A percentile compares a stretch with the other conserved stretches of the same genome.
These are phyloP conservation scores for Waitea zeae DNA, from an alignment of 1,284 basidiomycete species.

Conservation along the genomic window DNA sequence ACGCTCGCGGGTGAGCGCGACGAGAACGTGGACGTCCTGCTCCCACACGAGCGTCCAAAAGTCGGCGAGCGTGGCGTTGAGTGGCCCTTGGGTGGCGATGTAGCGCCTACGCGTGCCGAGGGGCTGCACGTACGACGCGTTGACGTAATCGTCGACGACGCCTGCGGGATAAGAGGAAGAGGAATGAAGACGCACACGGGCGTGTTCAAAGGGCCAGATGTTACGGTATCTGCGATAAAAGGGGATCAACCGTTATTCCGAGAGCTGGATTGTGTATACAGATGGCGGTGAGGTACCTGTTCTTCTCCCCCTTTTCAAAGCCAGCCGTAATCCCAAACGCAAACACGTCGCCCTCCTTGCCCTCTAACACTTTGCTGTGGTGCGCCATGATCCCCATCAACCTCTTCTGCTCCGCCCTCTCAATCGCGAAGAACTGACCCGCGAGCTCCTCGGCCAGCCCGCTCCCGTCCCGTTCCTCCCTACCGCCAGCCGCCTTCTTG, in stretches of 20 bases:
- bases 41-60: conserved; percentile 95
- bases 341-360: no score
- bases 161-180: no score
- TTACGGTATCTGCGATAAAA: no score
- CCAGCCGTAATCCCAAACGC: conserved; percentile 93
- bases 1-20: conserved; percentile 85
- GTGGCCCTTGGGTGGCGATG: conserved; percentile 92
- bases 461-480: no score
- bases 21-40: conserved; percentile 64
- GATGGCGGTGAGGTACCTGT: no score
- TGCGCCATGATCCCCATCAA: conserved; percentile 87
- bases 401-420: conserved; percentile 78
- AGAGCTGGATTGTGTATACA: no score
- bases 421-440: conserved; percentile 82
- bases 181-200: conserved; percentile 63
- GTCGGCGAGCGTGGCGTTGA: conserved; percentile 79
- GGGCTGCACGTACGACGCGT: conserved; percentile 83
- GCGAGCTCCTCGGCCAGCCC: conserved; percentile 73
- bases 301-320: conserved; percentile 89
- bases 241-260: no score
- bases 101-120: conserved; percentile 66
- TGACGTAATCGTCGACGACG: conserved; percentile 83
- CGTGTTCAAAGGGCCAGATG: conserved; percentile 95
- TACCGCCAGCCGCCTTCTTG: conserved; percentile 24
- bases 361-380: conserved; percentile 62